Percentiles rank a stretch among this genome's conserved stretches.
Evolutionary conservation across 768 basidiomycete genomes (phyloP).

Genomic region (Megacollybia marginata): DNA sequence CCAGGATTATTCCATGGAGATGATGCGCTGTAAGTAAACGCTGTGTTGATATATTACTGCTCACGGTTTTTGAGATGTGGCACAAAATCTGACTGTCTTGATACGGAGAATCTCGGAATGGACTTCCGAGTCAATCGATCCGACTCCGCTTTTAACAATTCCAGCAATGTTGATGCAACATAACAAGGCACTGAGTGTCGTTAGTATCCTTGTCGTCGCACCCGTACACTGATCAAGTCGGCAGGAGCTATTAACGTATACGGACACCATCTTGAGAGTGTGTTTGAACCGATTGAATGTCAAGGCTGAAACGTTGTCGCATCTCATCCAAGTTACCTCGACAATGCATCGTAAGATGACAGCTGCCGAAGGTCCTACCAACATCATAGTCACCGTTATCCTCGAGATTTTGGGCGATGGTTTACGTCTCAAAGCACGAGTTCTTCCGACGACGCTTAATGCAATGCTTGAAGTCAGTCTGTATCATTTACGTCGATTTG

Average conservation of each 20-base stretch:
- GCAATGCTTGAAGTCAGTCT: constrained; percentile 47
- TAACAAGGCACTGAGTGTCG: constrained; percentile 50
- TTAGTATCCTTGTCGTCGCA: background rate
- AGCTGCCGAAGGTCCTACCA: constrained; percentile 17
- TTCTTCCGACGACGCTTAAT: constrained; percentile 38
- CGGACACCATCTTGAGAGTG: constrained; percentile 56
- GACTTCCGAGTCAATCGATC: constrained; percentile 30
- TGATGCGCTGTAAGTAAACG: constrained; percentile 46
- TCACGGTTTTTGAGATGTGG: constrained; percentile 36
- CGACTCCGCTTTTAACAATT: constrained; percentile 48
- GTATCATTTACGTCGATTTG: background rate
- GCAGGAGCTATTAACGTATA: constrained; percentile 51
- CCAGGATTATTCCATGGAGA: constrained; percentile 39
- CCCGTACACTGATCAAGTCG: background rate
- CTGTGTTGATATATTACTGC: constrained; percentile 2
- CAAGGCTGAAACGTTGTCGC: constrained; percentile 31
- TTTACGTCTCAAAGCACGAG: constrained; percentile 44
- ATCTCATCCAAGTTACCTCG: constrained; percentile 41
- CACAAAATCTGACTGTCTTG: constrained; percentile 43
- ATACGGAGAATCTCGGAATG: constrained; percentile 56
- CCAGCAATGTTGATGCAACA: constrained; percentile 46
- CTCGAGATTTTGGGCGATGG: constrained; percentile 49
- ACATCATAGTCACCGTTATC: constrained; percentile 32
- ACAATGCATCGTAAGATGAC: constrained; percentile 32
- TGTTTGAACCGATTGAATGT: constrained; percentile 43